A percentile compares a stretch with the other conserved stretches of the same genome.
Conservation (phyloP, 495 filamentous ascomycete genomes). For the Tetracladium setigerum region DNA sequence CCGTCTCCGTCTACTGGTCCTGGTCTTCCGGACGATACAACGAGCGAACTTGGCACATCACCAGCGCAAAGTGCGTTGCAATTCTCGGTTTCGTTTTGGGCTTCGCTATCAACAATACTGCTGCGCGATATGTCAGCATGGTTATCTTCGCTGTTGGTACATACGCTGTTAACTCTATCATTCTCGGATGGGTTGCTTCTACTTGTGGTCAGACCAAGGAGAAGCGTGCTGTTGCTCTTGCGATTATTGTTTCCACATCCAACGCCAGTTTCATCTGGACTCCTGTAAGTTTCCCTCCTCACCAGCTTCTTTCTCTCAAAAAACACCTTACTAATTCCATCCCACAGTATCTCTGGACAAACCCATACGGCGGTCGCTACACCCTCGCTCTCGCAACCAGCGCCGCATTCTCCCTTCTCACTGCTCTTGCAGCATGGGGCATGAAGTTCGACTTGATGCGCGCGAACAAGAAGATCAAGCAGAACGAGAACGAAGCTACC, state of each 20-base stretch:
- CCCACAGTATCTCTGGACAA: constrained; percentile 32
- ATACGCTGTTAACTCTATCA: constrained; percentile 37
- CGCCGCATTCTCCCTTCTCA: constrained; percentile 32
- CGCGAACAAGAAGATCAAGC: constrained; percentile 32
- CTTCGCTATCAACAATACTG: constrained; percentile 28
- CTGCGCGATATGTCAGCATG: constrained; percentile 32
- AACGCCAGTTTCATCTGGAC: constrained; percentile 18
- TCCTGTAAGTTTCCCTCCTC: constrained; percentile 17
- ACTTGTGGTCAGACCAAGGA: constrained; percentile 35
- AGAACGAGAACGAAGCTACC: constrained; percentile 20
- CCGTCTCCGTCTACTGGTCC: constrained; percentile 25
- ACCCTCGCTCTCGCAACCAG: constrained; percentile 30
- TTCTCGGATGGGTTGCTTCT: constrained; percentile 35
- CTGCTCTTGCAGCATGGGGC: constrained; percentile 27
- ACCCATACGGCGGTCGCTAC: constrained; percentile 30
- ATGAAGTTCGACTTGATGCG: constrained; percentile 27
- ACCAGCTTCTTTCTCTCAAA: too few species aligned
- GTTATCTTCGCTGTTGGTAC: constrained; percentile 35
- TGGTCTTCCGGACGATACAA: constrained; percentile 33
- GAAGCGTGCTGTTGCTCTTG: constrained; percentile 33
- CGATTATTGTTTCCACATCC: constrained; percentile 20
- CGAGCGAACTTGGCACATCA: constrained; percentile 43
- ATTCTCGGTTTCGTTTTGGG: constrained; percentile 35
- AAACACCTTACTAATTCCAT: constrained; percentile 28
- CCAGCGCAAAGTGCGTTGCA: constrained; percentile 25